Evolutionary conservation across 495 filamentous ascomycete species (phyloP), one percentile per base, ranked within the genome.

Genomic region (Eremomyces bilateralis): DNA sequence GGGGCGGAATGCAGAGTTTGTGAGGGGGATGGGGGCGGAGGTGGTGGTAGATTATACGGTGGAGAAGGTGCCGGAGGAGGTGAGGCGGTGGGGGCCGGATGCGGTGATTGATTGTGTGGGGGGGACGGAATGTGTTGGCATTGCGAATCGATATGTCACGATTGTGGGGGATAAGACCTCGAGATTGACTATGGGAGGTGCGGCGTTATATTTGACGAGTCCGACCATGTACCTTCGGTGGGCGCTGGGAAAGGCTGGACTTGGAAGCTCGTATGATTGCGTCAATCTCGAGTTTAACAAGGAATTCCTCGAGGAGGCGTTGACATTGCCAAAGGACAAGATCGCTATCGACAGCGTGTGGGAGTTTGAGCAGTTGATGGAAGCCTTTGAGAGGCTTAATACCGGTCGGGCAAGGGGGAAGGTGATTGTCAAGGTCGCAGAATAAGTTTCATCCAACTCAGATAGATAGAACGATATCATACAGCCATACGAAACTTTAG

Each of bases 81-180:
- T 47, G 17, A 16, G 21, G 11, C 34, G 41, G 12, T 43, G 42
- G 19, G 38, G 36, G 27, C 45, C 46, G 13, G 47, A 46, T 35
- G 38, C 45, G 4, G 44, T 51, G 17, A 45, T 53, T 20, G 50
- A 53, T 25, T 53, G 50, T 31, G 50, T 53, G 1, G 50, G 50
- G 4, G 50, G 50, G 1, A 47, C 43, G 1, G 42, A 46, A 33
- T 43, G 32, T 40, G 39, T 33, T 11, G 27, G 1, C 15, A 42
- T 22, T 31, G 36, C 21, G 39, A 29, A 39, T 39, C 42, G 29
- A 36, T 53, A 50, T 25, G 34, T 46, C 10, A 44, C 47, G 11
- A 53, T 53, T 29, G 50, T 53, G 4, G 50, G 50, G 12, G 50
- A 53, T 34, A 51, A 53, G 35, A 48, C 43, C 8, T 39, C 40